Conservation (phyloP, 371 early-diverging fungal species). For the Mucor velutinosus region DNA sequence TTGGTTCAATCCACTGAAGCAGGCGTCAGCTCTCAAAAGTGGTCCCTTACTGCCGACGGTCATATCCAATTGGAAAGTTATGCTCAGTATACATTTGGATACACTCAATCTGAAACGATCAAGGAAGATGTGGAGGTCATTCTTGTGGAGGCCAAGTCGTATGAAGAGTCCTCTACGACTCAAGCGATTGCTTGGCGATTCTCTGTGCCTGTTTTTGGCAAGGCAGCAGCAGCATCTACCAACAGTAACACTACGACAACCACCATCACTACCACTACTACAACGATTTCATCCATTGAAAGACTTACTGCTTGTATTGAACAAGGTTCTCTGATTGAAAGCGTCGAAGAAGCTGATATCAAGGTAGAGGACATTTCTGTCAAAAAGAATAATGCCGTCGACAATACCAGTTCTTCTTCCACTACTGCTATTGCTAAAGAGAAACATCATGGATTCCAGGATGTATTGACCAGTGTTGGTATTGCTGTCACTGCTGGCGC, state of each 20-base stretch:
- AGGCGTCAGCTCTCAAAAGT: slow-evolving; percentile 34
- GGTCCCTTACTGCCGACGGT: slow-evolving; percentile 44
- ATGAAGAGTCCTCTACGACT: slow-evolving; percentile 10
- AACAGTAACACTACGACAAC: neutral
- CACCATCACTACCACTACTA: neutral
- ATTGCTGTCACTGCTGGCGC: slow-evolving; percentile 23
- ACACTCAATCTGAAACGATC: slow-evolving; percentile 10
- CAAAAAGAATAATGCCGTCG: slow-evolving; percentile 14
- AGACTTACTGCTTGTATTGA: slow-evolving; percentile 25
- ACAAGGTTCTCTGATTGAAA: slow-evolving; percentile 32
- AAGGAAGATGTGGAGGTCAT: slow-evolving; percentile 10
- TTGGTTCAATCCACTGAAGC: slow-evolving; percentile 28
- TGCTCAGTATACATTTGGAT: slow-evolving; percentile 29
- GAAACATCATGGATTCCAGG: slow-evolving; percentile 18
- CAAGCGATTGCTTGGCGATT: slow-evolving; percentile 38
- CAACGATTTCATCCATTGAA: slow-evolving; percentile 20
- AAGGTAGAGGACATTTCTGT: slow-evolving; percentile 29
- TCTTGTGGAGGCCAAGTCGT: slow-evolving; percentile 9
- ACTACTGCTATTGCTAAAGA: slow-evolving; percentile 10
- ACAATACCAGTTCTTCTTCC: neutral
- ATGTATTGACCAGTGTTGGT: slow-evolving; percentile 23
- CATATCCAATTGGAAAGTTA: slow-evolving; percentile 39
- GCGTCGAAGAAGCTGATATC: slow-evolving; percentile 25
- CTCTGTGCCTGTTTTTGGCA: slow-evolving; percentile 47
- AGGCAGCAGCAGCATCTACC: slow-evolving; percentile 8